A percentile compares a stretch with the other conserved stretches of the same genome.
phyloP scores from a whole-genome alignment of 75 land plant genomes.

The Gnetum montanum region DNA sequence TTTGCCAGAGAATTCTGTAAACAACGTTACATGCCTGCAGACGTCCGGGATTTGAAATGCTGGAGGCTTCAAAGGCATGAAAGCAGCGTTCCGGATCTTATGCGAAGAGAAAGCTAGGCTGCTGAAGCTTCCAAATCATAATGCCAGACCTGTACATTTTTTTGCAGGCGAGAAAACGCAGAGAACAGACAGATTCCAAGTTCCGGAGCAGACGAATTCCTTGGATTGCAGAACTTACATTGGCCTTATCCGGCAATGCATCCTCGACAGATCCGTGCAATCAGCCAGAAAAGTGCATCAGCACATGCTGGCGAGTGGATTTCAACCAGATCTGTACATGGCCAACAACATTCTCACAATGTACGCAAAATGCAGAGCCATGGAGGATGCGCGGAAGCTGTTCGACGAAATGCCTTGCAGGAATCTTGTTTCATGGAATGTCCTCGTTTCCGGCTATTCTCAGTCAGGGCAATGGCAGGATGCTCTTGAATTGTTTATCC shows the following conservation, averaged over 20 bases:
- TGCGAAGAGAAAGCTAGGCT: too few species aligned
- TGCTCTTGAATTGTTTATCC: slow-evolving; percentile 16
- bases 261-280: background rate
- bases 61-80: too few species aligned
- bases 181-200: too few species aligned
- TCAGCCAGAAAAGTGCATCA: slow-evolving; percentile 27
- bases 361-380: slow-evolving; percentile 24
- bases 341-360: slow-evolving; percentile 38
- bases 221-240: background rate
- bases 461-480: slow-evolving; percentile 16
- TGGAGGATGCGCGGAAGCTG: slow-evolving; percentile 19
- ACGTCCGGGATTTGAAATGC: too few species aligned
- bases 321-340: slow-evolving; percentile 17
- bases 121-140: too few species aligned
- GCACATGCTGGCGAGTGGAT: slow-evolving; percentile 4
- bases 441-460: slow-evolving; percentile 22
- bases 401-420: slow-evolving; percentile 17
- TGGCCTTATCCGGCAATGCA: background rate
- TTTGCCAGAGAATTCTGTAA: too few species aligned
- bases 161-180: too few species aligned
- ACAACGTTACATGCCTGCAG: too few species aligned
- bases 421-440: slow-evolving; percentile 39
- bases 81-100: too few species aligned
- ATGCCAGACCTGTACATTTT: too few species aligned
- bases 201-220: too few species aligned